A percentile compares a stretch with the other conserved stretches of the same genome.
Evolutionary conservation across 1,284 basidiomycete genomes (phyloP).

Genomic region (Golubevia sp.): DNA sequence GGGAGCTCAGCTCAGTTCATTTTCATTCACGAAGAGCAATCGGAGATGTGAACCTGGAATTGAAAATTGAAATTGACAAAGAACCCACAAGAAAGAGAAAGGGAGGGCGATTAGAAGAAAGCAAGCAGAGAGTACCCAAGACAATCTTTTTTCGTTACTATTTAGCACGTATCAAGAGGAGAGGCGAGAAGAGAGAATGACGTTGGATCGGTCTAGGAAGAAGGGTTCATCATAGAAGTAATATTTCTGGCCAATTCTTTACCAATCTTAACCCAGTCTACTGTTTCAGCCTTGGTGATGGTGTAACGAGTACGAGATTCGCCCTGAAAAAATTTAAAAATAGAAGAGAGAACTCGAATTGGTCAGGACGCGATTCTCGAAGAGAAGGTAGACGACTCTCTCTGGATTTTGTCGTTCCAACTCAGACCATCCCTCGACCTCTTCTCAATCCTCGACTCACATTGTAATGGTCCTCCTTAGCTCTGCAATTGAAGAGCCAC

Average conservation of each 20-base stretch:
- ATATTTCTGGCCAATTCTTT: slow-evolving; percentile 28
- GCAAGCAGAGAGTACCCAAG: too few relatives aligned
- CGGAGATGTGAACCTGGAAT: too few relatives aligned
- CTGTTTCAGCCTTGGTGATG: slow-evolving; percentile 29
- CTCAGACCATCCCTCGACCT: not conserved
- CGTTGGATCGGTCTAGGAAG: too few relatives aligned
- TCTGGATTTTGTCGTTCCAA: not conserved
- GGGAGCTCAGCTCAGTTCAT: too few relatives aligned
- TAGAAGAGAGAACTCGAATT: not conserved
- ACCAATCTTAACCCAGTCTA: slow-evolving; percentile 49
- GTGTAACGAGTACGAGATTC: slow-evolving; percentile 49
- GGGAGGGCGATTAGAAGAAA: too few relatives aligned
- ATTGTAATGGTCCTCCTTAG: slow-evolving; percentile 67
- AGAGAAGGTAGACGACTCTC: not conserved
- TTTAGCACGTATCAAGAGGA: too few relatives aligned
- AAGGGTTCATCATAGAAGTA: not conserved
- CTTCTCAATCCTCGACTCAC: slow-evolving; percentile 10
- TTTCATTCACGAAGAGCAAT: too few relatives aligned
- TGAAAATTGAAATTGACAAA: too few relatives aligned
- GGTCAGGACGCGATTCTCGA: not conserved
- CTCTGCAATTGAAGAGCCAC: slow-evolving; percentile 84
- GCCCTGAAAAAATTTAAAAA: slow-evolving; percentile 18
- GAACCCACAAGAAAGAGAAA: too few relatives aligned
- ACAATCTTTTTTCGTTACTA: too few relatives aligned
- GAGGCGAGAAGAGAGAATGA: too few relatives aligned